These are phyloP conservation scores for Strobilomyces echinocephalus DNA, from an alignment of 768 basidiomycete species.

Conservation along the genomic window DNA sequence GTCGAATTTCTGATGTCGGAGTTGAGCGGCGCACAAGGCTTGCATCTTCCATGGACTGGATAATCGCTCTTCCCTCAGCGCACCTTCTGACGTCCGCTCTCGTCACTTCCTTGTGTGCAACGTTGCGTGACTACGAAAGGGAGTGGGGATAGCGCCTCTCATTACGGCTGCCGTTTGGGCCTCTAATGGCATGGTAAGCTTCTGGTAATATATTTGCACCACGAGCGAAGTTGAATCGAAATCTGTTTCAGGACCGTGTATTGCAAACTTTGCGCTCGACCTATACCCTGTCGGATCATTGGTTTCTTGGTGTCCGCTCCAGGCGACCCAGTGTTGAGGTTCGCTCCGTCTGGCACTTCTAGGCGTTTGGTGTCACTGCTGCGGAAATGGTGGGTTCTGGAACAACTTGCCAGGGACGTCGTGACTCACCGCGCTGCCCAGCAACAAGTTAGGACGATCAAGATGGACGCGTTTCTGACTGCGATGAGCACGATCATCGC, in stretches of 20 bases:
- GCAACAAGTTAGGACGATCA: conserved; percentile 54
- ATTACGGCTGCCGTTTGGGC: conserved; percentile 57
- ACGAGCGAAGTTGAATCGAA: not conserved
- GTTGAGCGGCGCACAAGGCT: no score
- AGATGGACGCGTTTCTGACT: conserved; percentile 53
- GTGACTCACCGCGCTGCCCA: conserved; percentile 17
- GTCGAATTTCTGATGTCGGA: no score
- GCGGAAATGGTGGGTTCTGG: conserved; percentile 43
- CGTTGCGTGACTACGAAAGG: no score
- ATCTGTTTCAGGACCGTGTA: conserved; percentile 21
- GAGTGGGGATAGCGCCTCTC: conserved; percentile 29
- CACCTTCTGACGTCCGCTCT: no score
- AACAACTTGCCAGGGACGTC: not conserved
- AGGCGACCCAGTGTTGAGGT: conserved; percentile 39
- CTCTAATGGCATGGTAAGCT: conserved; percentile 60
- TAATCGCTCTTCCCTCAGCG: no score
- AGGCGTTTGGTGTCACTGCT: conserved; percentile 51
- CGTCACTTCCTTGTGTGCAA: no score
- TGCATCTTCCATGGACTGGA: no score
- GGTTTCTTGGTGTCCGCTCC: conserved; percentile 42
- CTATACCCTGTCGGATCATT: conserved; percentile 1
- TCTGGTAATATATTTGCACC: not conserved
- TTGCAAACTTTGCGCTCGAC: not conserved
- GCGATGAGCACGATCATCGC: conserved; percentile 45
- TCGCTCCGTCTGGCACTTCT: conserved; percentile 52